A percentile compares a stretch with the other conserved stretches of the same genome.
Evolutionary conservation across 768 basidiomycete species (phyloP).

Genomic region (Paxillus ammoniavirescens): DNA sequence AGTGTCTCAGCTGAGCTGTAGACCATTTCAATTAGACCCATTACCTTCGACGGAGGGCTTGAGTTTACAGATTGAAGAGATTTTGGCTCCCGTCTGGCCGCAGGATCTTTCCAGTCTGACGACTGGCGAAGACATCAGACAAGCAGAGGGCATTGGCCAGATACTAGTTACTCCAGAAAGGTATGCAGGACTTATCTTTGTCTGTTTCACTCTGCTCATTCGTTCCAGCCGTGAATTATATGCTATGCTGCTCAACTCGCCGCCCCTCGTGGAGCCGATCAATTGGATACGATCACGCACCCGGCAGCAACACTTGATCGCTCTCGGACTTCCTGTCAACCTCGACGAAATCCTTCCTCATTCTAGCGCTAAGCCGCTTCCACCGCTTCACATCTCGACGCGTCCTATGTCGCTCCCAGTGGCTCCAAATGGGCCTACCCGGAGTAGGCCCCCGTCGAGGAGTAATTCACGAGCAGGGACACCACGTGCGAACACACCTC

Average conservation of each 20-base stretch:
- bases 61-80: conserved; percentile 58
- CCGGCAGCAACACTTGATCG: conserved; percentile 85
- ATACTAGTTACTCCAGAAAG: conserved; percentile 74
- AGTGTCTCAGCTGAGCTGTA: conserved; percentile 52
- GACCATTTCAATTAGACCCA: conserved; percentile 63
- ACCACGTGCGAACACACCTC: conserved; percentile 41
- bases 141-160: conserved; percentile 79
- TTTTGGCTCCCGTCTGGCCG: conserved; percentile 68
- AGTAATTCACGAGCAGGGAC: conserved; percentile 55
- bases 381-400: conserved; percentile 79
- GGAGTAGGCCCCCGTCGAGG: conserved; percentile 31
- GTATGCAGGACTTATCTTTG: conserved; percentile 37
- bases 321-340: conserved; percentile 92
- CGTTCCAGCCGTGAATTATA: conserved; percentile 72
- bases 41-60: conserved; percentile 57
- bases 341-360: conserved; percentile 87
- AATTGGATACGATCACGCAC: conserved; percentile 95
- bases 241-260: conserved; percentile 64
- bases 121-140: conserved; percentile 70
- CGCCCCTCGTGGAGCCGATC: conserved; percentile 77
- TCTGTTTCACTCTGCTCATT: conserved; percentile 22
- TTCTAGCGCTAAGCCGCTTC: conserved; percentile 62
- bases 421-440: conserved; percentile 39
- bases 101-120: conserved; percentile 50
- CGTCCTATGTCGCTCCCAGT: conserved; percentile 80